Evolutionary conservation across 2,329 filamentous ascomycete genomes (phyloP), one percentile per base, ranked within the genome.

Genomic region (Stagonosporopsis rhizophila): DNA sequence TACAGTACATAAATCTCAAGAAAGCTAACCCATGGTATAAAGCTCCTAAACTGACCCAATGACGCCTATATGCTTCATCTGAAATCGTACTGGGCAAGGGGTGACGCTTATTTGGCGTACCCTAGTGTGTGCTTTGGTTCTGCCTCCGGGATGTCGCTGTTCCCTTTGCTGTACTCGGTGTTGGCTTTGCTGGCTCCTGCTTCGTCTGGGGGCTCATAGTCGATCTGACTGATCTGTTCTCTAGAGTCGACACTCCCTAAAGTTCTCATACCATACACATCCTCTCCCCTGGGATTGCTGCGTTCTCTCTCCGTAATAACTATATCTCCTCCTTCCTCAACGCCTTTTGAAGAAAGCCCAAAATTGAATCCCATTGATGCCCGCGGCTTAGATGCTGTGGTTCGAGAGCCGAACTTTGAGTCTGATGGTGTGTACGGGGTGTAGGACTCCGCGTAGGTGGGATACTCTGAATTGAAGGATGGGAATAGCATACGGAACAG

Each of bases 401-500:
- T 14, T 23, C 42, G 61, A 5, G 58, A 59, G 2, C 45, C 54
- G n/a, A 55, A 34, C 11, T 62, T 64, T 44, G 50, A 44, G 11
- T 40, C 47, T 7, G 27, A 48, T 15, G 38, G 54, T 2, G 53
- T 51, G 39, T 59, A 45, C n/a, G 41, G 51, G 3, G 44, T 46
- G 44, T 58, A 44, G 30, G 56, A 40, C 17, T 68, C 55, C 41
- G 59, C 52, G 46, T 66, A 62, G 19, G 58, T 56, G 1, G 46
- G 53, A 12, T 58, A 59, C 11, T 60, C 53, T 1, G 65, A 62
- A 3, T 68, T 62, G 53, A 75, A 75, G 20, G 72, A 70, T 6
- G 73, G 74, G 52, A 70, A 63, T 8, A 75, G 44, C 34, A 66
- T 63, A 3, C 73, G 71, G 28, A 83, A 60, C 14, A 82, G 75